phyloP scores from a whole-genome alignment of 306 rosid genomes.

The Trichosanthes cucumerina region DNA sequence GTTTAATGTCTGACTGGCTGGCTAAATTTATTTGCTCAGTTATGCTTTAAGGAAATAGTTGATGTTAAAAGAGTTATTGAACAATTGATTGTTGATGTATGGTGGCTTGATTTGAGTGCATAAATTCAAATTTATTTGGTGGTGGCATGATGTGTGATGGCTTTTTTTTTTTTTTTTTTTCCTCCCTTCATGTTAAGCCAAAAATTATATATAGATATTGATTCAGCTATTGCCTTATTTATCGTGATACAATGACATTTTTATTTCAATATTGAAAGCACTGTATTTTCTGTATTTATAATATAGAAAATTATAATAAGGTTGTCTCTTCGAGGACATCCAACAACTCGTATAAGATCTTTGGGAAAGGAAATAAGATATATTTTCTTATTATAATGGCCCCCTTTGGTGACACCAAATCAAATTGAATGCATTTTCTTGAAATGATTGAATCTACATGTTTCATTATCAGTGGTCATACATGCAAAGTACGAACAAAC shows the following conservation, averaged over 20 bases:
- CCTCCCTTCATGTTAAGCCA: neutral
- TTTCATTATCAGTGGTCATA: neutral
- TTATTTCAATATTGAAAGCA: neutral
- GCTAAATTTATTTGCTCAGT: neutral
- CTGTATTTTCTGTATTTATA: neutral
- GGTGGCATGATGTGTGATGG: too few species aligned
- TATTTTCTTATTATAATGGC: neutral
- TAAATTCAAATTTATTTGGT: too few species aligned
- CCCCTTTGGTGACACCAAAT: neutral
- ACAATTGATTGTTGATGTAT: neutral
- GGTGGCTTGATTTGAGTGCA: neutral
- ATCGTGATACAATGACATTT: neutral
- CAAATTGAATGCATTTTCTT: neutral
- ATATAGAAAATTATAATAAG: too few species aligned
- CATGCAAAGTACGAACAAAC: neutral
- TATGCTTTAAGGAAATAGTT: neutral
- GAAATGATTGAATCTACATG: neutral
- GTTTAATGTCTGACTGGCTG: neutral
- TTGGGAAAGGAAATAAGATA: neutral
- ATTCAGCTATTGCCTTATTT: neutral
- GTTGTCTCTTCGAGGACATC: neutral
- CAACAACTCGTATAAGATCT: neutral
- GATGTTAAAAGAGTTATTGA: neutral
- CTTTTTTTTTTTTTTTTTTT: too few species aligned
- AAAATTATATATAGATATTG: neutral